Evolutionary conservation across 306 rosid genomes (phyloP), one percentile per base, ranked within the genome.

Genomic region (Casuarina glauca): DNA sequence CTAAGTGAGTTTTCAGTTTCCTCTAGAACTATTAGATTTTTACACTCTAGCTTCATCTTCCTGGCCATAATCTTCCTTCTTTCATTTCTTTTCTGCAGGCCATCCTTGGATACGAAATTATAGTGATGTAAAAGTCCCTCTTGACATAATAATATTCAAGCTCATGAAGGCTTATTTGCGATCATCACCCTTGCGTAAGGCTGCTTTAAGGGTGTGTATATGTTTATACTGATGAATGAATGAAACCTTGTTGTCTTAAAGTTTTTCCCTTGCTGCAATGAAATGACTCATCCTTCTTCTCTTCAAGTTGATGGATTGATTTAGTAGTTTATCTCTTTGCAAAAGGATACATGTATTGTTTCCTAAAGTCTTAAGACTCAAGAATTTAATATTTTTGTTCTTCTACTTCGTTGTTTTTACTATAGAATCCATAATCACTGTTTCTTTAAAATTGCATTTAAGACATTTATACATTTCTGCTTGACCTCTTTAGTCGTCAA

Each of bases 171-270:
- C 76, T 77, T 93, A 93, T 74, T 78, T 96, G 87, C 91, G 91
- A 80, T 96, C 99, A 16, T 93, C 99, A 57, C 89, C 98, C 81
- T 84, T 96, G 90, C 98, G 98, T 60, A 96, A 93, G 89, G 96
- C 98, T 87, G 99, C 99, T 74, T 87, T 96, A 86, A 90, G 90
- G 99, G 99, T 96, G 79, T 19, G 93, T 88, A 61, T 71, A 46
- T 68, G 46, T 73, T 80, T 43, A 69, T 80, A 66, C 74, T 54
- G 73, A 58, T 39, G 5, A 71, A 72, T 70, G 75, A 74, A 73
- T 79, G 58, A 44, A 39, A 13, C 32, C 48, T 58, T 32, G 48
- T 72, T 74, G 74, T 73, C 49, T 80, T 41, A n/a, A 44, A 13
- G 58, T 15, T 38, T 61, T 58, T 67, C 68, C 54, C 70, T 43